Evolutionary conservation across 2,329 filamentous ascomycete genomes (phyloP), one percentile per base, ranked within the genome.

Genomic region (Trichophyton mentagrophytes): DNA sequence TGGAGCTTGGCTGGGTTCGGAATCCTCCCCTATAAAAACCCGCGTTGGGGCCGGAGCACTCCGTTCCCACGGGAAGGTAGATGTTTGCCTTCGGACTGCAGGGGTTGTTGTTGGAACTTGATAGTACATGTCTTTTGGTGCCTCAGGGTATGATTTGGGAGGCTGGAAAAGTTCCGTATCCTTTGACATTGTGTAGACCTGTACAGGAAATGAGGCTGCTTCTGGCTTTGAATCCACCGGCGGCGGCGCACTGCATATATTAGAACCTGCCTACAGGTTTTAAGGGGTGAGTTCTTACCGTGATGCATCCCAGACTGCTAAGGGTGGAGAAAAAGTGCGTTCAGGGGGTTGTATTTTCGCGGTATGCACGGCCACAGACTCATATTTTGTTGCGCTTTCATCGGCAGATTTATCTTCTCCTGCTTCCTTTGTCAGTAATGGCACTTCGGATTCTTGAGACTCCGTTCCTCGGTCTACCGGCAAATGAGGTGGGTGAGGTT

Each of bases 11-110:
- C 27, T 58, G 3, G 62, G 44, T 46, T 62, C 51, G 20, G 57
- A 20, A 47, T 36, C 44, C 46, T 77, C 72, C 51, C 74, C 68
- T 7, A 71, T 62, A 63, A 79, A 79, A 20, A 79, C 71, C 25
- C 77, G 74, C 6, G 82, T 82, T 8, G 84, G 75, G 67, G 79
- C 83, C 11, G 86, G 80, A 63, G 82, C 82, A 61, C 85, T 77
- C 47, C 74, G 75, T 72, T 99, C 93, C 93, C 93, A 99, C 0
- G 93, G 93, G 72, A 99, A 99, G 57, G 97, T 85, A 2, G 85
- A 80, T 56, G 81, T 80, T 13, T 85, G 82, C 63, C 77, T 81
- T 65, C 85, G 78, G 49, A 80, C 77, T 56, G 83, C 79, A 36
- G 83, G 83, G 61, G 83, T 72, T 38, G 69, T 72, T 44, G 66